Evolutionary conservation across 345 rosid genomes (phyloP), one percentile per base, ranked within the genome.

Genomic region (Trapa bicornis): DNA sequence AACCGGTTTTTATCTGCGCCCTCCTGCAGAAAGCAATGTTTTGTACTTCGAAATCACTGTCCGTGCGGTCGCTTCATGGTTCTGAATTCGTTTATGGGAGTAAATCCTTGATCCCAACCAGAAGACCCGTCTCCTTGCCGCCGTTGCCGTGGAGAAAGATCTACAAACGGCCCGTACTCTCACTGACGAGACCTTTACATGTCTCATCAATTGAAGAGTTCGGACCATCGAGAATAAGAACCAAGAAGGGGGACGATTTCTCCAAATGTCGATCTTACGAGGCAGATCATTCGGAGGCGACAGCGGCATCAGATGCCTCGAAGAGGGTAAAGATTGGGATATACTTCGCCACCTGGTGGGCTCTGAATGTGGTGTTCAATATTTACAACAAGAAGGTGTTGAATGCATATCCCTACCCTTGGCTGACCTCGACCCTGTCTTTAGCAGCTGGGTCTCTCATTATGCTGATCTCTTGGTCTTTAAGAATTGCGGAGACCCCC

Each of bases 331-430:
- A 87, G 82, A 94, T 94, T 68, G 95, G 97, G 70, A 66, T 86
- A 57, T 94, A 88, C 77, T 94, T 94, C 69, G 99, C 99, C 9
- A 85, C 89, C 12, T 94, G 99, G 99, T 94, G 99, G 97, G 89
- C 95, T 52, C 75, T 94, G 80, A 94, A 94, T 68, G 99, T 91
- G 53, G 95, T 94, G 45, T 94, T 94, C 78, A 91, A 94, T 70
- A 94, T 94, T 15, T 94, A 94, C 72, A 94, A 94, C 82, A 94
- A 94, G 87, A 94, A 94, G 83, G 97, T 89, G 10, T 74, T 94
- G 85, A 94, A 94, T 82, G 99, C 91, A 29, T 94, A 78, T 50
- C 97, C 99, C 57, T 94, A 86, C 48, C 99, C 99, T 5, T 94
- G 99, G 99, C 81, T 94, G 72, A 94, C 99, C 43, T 41, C 43